These are phyloP conservation scores for Tricholomella constricta DNA, from an alignment of 768 basidiomycete species.

Conservation along the genomic window DNA sequence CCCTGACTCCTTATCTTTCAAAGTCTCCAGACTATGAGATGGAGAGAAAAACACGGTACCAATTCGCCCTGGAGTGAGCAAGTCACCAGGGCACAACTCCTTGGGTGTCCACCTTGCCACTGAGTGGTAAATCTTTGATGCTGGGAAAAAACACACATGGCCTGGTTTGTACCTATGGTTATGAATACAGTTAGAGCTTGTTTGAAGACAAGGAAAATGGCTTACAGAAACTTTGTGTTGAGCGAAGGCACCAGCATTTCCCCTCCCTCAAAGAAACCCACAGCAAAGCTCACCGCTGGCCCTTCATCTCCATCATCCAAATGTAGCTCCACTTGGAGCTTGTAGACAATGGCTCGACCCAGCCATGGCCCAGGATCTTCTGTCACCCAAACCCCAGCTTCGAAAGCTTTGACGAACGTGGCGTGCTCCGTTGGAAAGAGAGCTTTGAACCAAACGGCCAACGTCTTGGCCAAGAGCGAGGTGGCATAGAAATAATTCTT, in stretches of 20 bases:
- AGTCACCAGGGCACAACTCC: neutral
- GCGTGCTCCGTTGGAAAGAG: neutral
- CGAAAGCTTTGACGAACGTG: neutral
- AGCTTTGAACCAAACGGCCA: neutral
- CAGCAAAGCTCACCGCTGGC: neutral
- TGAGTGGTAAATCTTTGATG: neutral
- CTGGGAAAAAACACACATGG: neutral
- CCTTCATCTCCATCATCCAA: neutral
- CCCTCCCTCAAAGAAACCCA: neutral
- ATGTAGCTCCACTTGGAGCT: neutral
- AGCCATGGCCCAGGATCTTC: slow-evolving; percentile 4
- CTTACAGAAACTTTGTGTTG: neutral
- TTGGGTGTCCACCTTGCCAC: neutral
- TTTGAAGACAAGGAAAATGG: neutral
- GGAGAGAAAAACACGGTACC: slow-evolving; percentile 4
- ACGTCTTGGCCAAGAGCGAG: neutral
- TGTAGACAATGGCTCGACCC: neutral
- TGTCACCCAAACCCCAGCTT: neutral
- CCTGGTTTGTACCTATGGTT: slow-evolving; percentile 3
- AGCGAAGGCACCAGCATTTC: neutral
- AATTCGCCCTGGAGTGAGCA: slow-evolving; percentile 1
- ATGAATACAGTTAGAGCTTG: no score
- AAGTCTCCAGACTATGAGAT: no score
- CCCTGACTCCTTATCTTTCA: no score
- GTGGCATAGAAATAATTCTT: neutral